phyloP scores from a whole-genome alignment of 1,139 yeast species.

The Diutina scorzettiae region DNA sequence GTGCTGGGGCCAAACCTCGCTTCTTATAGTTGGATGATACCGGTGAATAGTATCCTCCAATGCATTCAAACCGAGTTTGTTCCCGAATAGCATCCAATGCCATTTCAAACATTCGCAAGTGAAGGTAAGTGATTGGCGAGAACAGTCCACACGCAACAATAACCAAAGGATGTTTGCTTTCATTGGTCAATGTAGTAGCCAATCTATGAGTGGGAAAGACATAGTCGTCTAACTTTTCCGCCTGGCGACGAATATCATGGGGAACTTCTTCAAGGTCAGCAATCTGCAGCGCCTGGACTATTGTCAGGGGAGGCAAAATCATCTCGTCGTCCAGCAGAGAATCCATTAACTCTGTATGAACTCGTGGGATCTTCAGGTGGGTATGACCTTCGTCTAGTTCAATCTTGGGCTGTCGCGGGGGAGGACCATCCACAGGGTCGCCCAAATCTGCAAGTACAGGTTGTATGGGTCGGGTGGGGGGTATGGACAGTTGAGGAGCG shows the following conservation, averaged over 20 bases:
- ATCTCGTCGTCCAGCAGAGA: conserved; percentile 22
- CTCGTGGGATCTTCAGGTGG: conserved; percentile 31
- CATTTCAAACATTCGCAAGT: conserved; percentile 96
- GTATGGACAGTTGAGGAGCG: conserved; percentile 63
- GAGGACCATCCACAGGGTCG: conserved; percentile 61
- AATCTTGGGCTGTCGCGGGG: conserved; percentile 32
- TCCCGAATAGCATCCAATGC: conserved; percentile 92
- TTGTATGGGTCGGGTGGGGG: conserved; percentile 60
- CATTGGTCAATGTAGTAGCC: conserved; percentile 58
- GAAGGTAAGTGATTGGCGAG: conserved; percentile 89
- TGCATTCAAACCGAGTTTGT: conserved; percentile 84
- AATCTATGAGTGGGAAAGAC: conserved; percentile 79
- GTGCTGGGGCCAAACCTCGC: conserved; percentile 82
- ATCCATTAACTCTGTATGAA: conserved; percentile 27
- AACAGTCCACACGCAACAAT: conserved; percentile 97
- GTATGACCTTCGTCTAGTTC: conserved; percentile 1
- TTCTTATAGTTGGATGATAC: conserved; percentile 90
- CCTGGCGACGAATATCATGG: conserved; percentile 82
- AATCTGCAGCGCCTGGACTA: conserved; percentile 54
- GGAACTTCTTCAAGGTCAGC: conserved; percentile 97
- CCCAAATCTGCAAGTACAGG: conserved; percentile 67
- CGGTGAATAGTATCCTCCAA: conserved; percentile 97
- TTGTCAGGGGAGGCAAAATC: conserved; percentile 31
- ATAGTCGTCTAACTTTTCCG: conserved; percentile 54
- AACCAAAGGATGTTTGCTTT: conserved; percentile 77